Conservation (phyloP, 116 monocot genomes). For the Thalassia testudinum region DNA sequence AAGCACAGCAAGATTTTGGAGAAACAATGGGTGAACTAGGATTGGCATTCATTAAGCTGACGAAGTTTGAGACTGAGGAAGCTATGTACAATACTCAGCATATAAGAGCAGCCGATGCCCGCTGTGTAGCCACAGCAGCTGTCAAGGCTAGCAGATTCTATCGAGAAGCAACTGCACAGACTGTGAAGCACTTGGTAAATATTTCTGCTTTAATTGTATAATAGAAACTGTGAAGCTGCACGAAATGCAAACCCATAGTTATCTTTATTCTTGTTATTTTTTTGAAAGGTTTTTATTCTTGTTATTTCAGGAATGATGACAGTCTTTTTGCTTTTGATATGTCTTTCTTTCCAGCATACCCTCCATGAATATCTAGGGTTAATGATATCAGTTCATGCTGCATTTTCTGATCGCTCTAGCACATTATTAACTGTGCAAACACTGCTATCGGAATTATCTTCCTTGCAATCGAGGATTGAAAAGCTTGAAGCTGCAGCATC, state of each 20-base stretch:
- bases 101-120: conserved; percentile 40
- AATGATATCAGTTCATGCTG: conserved; percentile 75
- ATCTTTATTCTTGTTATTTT: too few relatives aligned
- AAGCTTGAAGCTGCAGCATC: conserved; percentile 82
- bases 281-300: not conserved
- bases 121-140: conserved; percentile 60
- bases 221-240: not conserved
- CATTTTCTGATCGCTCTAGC: conserved; percentile 77
- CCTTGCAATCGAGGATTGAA: conserved; percentile 47
- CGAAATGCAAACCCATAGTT: not conserved
- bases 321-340: not conserved
- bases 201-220: too few relatives aligned
- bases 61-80: conserved; percentile 79
- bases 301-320: not conserved
- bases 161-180: conserved; percentile 58
- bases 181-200: conserved; percentile 69
- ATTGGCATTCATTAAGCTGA: conserved; percentile 58
- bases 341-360: conserved; percentile 42
- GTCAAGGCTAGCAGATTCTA: conserved; percentile 73
- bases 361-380: conserved; percentile 85
- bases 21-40: conserved; percentile 82
- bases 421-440: conserved; percentile 84
- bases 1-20: conserved; percentile 74
- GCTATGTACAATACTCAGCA: conserved; percentile 39
- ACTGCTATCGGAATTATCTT: conserved; percentile 61